Evolutionary conservation across 345 rosid genomes (phyloP), one percentile per base, ranked within the genome.

Genomic region (Euphorbia lathyris): DNA sequence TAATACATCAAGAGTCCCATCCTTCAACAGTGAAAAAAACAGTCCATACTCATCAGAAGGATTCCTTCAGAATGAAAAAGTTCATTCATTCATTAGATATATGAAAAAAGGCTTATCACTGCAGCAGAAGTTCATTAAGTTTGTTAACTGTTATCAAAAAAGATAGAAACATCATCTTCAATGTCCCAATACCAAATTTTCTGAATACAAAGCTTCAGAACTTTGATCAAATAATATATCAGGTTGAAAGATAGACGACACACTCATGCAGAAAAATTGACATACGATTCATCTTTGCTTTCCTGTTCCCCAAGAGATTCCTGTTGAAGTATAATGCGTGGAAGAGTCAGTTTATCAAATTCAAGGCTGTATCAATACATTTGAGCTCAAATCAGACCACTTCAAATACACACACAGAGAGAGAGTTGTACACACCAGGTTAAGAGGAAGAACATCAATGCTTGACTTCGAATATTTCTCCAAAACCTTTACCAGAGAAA

Each of bases 1-100:
- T 63, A 85, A 74, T 25, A 66, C 45, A 70, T 85, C 86, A 47
- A 85, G 86, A 51, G 81, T 70, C 65, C 85, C 76, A 68, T 79
- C 50, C 25, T 77, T 80, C 84, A 85, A 62, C 62, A 85, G 71
- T 57, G 87, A 83, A 58, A 75, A 76, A 19, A 86, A 71, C 3
- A 51, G 57, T 65, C 75, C 65, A 57, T 69, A 74, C 45, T 73
- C 81, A 65, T 76, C 80, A 63, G 81, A 67, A 63, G 84, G 64
- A 67, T 60, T 61, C 85, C 91, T 87, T 70, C 58, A 61, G 11
- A n/a, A 4, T 13, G 22, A 56, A 63, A 63, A 36, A 47, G 68
- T 42, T 55, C 30, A 27, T 52, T 47, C 29, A 70, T 47, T 13
- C 43, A 70, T 13, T 12, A 38, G 20, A 13, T 2, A 6, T 17